These are phyloP conservation scores for Rutstroemia sp. DNA, from an alignment of 2,329 filamentous ascomycete species.

Conservation along the genomic window DNA sequence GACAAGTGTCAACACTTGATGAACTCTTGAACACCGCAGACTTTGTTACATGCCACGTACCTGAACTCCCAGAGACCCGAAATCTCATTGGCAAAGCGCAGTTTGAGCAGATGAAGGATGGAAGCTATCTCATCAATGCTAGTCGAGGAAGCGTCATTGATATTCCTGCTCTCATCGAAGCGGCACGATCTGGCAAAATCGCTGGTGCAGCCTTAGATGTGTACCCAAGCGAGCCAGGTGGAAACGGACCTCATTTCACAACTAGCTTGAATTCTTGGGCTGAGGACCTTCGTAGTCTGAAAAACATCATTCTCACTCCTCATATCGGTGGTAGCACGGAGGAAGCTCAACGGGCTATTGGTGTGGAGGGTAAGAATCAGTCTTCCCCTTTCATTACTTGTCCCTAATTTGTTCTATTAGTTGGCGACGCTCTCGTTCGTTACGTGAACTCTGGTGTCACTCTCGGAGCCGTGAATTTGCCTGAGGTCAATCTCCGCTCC, in stretches of 20 bases:
- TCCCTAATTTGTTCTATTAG: conserved; percentile 34
- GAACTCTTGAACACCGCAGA: conserved; percentile 73
- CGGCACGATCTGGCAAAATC: conserved; percentile 77
- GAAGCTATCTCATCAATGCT: conserved; percentile 93
- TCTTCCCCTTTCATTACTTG: not conserved
- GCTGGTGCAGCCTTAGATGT: conserved; percentile 95
- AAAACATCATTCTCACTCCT: conserved; percentile 90
- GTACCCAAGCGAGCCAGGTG: conserved; percentile 86
- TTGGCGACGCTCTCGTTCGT: conserved; percentile 76
- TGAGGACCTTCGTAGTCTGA: conserved; percentile 74
- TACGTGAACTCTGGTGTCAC: conserved; percentile 97
- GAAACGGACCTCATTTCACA: conserved; percentile 93
- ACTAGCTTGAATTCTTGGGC: conserved; percentile 76
- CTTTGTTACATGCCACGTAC: conserved; percentile 92
- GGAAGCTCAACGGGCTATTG: conserved; percentile 94
- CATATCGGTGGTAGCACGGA: conserved; percentile 98
- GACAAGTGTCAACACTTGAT: conserved; percentile 72
- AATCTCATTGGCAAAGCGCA: conserved; percentile 80
- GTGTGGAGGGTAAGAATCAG: conserved; percentile 59
- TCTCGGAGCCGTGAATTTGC: conserved; percentile 88
- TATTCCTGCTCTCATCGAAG: conserved; percentile 83
- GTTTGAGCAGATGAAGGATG: conserved; percentile 83
- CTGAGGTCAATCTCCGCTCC: conserved; percentile 87
- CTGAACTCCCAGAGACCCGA: conserved; percentile 85
- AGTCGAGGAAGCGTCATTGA: conserved; percentile 91